phyloP scores from a whole-genome alignment of 129 eudicot species.

The Tanacetum coccineum region DNA sequence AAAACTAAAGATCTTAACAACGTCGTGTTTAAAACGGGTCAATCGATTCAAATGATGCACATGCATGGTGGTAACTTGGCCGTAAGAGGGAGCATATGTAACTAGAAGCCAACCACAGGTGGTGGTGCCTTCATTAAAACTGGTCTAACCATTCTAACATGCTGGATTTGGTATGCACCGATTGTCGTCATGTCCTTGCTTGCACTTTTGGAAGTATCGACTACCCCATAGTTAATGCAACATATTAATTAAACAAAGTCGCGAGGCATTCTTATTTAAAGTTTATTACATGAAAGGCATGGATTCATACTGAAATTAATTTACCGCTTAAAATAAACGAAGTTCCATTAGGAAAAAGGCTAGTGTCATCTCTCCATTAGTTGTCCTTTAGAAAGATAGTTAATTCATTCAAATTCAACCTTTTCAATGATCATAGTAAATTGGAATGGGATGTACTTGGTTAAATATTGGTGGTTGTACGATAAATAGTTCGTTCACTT shows the following conservation, averaged over 20 bases:
- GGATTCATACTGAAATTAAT: not conserved
- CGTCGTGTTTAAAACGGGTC: no score
- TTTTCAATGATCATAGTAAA: not conserved
- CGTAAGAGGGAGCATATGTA: no score
- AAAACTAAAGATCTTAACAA: no score
- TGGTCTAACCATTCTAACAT: no score
- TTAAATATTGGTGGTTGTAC: conserved; percentile 2
- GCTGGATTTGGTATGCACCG: no score
- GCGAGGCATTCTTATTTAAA: not conserved
- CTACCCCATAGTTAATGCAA: conserved; percentile 9
- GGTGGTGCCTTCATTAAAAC: no score
- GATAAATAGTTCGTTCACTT: not conserved
- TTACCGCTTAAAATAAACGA: not conserved
- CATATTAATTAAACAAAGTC: not conserved
- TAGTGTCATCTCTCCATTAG: not conserved
- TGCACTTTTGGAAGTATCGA: no score
- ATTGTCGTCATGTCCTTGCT: no score
- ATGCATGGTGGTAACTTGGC: no score
- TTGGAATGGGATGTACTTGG: not conserved
- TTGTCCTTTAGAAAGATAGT: not conserved
- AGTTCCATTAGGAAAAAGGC: not conserved
- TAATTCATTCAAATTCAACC: not conserved
- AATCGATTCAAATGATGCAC: no score
- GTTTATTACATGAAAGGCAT: conserved; percentile 13
- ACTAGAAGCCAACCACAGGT: no score